These are phyloP conservation scores for Globisporangium abappressorium DNA, from an alignment of 352 stramenopile species.

Conservation along the genomic window DNA sequence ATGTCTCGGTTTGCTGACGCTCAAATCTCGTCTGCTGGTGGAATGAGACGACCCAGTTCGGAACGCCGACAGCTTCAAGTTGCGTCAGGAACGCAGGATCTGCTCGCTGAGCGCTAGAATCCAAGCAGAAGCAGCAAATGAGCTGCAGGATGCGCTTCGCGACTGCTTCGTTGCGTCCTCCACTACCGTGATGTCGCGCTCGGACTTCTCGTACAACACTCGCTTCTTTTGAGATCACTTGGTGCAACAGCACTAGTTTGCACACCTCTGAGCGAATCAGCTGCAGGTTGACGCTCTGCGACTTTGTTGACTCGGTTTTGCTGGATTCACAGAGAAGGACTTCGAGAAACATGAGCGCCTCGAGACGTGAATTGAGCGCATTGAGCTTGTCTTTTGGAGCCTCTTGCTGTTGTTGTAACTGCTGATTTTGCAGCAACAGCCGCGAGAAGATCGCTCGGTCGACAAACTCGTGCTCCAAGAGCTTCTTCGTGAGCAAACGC, in stretches of 20 bases:
- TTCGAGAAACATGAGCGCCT: slow-evolving; percentile 25
- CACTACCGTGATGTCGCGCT: not conserved
- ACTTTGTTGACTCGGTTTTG: not conserved
- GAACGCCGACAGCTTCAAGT: slow-evolving; percentile 22
- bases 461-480: slow-evolving; percentile 27
- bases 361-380: slow-evolving; percentile 17
- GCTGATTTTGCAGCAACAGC: not conserved
- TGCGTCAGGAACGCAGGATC: slow-evolving; percentile 22
- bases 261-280: slow-evolving; percentile 26
- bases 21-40: slow-evolving; percentile 14
- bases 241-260: slow-evolving; percentile 22
- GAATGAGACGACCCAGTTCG: slow-evolving; percentile 23
- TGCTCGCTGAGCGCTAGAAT: slow-evolving; percentile 25
- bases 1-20: not conserved
- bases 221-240: slow-evolving; percentile 22
- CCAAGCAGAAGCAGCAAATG: slow-evolving; percentile 32
- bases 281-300: slow-evolving; percentile 22
- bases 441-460: slow-evolving; percentile 11
- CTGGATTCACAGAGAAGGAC: slow-evolving; percentile 12
- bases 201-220: slow-evolving; percentile 8
- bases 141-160: slow-evolving; percentile 39
- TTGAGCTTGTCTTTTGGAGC: not conserved
- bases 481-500: slow-evolving; percentile 14
- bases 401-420: not conserved
- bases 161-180: slow-evolving; percentile 16